These are phyloP conservation scores for Zopfia rhizophila DNA, from an alignment of 2,329 filamentous ascomycete species.

Conservation along the genomic window DNA sequence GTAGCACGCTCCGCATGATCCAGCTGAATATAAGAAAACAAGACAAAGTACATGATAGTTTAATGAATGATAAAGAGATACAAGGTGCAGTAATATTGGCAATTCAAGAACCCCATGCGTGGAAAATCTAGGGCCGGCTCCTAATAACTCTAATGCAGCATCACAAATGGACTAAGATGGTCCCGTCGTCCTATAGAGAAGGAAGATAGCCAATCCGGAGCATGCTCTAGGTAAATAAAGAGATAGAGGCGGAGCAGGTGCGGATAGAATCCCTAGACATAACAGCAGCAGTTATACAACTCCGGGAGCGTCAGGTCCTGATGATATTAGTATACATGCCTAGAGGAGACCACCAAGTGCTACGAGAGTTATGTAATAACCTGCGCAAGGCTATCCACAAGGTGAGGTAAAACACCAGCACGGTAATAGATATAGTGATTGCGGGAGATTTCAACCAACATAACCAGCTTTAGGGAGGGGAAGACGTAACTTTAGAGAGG, in stretches of 20 bases:
- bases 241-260: conserved; percentile 13
- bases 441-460: conserved; percentile 25
- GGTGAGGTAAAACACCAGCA: conserved; percentile 10
- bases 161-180: conserved; percentile 17
- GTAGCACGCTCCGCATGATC: conserved; percentile 10
- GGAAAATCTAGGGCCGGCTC: conserved; percentile 15
- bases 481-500: conserved; percentile 11
- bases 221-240: conserved; percentile 15
- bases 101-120: conserved; percentile 16
- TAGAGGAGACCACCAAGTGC: conserved; percentile 10
- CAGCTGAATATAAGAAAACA: conserved; percentile 19
- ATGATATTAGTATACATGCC: conserved; percentile 18
- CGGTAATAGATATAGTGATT: conserved; percentile 20
- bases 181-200: conserved; percentile 13
- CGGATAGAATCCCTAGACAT: conserved; percentile 15
- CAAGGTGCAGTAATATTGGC: conserved; percentile 14
- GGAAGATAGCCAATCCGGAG: conserved; percentile 14
- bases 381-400: conserved; percentile 9
- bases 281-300: conserved; percentile 16
- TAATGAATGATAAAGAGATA: conserved; percentile 21
- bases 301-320: conserved; percentile 12
- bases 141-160: conserved; percentile 17
- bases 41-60: conserved; percentile 11
- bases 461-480: conserved; percentile 23
- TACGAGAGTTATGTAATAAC: conserved; percentile 10